These are phyloP conservation scores for Solanum neorickii DNA, from an alignment of 257 asterid genomes.

Conservation along the genomic window DNA sequence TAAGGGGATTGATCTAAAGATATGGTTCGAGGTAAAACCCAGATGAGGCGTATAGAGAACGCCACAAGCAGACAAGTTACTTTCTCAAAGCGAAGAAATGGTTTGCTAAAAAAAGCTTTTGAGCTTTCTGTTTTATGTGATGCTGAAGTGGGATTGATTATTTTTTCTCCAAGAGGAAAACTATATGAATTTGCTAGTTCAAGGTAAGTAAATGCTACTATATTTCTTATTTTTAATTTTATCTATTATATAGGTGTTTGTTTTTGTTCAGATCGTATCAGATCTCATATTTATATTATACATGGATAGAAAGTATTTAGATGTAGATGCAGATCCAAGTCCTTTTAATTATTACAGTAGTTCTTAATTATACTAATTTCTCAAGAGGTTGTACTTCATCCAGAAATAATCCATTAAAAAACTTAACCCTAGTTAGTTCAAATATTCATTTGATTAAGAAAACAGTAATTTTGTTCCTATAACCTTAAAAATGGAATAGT, in stretches of 20 bases:
- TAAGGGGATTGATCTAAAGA: background rate
- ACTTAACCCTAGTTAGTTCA: background rate
- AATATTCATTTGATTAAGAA: background rate
- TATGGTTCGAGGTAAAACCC: conserved; percentile 91
- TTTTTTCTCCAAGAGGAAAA: conserved; percentile 77
- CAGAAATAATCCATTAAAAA: too few relatives aligned
- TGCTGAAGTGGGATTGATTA: conserved; percentile 68
- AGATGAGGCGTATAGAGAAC: conserved; percentile 92
- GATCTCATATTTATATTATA: background rate
- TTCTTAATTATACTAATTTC: too few relatives aligned
- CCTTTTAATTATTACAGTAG: background rate
- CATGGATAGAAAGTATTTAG: background rate
- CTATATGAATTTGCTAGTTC: conserved; percentile 72
- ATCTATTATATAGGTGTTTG: too few relatives aligned
- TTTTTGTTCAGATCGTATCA: background rate
- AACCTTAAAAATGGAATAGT: too few relatives aligned
- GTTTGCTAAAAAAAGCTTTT: conserved; percentile 70
- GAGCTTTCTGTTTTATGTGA: conserved; percentile 83
- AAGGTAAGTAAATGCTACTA: conserved; percentile 21
- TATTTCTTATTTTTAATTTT: too few relatives aligned
- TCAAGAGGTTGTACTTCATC: too few relatives aligned
- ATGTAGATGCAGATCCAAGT: background rate
- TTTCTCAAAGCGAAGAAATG: conserved; percentile 84
- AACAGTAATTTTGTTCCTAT: background rate
- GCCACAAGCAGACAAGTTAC: conserved; percentile 87